Evolutionary conservation across 129 eudicot species (phyloP), one percentile per base, ranked within the genome.

Genomic region (Chrysanthemum lavandulifolium): DNA sequence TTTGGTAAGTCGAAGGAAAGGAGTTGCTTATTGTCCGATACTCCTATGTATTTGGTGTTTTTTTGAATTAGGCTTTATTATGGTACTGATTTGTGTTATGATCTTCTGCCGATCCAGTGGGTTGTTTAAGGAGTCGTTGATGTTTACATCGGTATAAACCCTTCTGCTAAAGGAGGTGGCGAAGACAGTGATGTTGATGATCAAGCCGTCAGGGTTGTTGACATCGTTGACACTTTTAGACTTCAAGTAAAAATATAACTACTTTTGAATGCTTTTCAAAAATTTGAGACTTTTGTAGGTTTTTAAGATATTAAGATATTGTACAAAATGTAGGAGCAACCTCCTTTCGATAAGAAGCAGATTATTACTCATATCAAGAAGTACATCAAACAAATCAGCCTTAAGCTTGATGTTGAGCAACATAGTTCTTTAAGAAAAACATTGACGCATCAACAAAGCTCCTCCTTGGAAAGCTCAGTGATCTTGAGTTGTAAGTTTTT

Each of bases 191-290:
- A 89, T 66, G 91, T 85, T 58, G 95, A 87, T 54, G 94, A 91
- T 69, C 97, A 91, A 80, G 78, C 86, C 6, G 83, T 69, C 8
- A 91, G 83, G 78, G 97, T 90, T 49, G 97, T 90, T 11, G 97
- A 90, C 66, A 85, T 90, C 15, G 94, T 90, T 50, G 97, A 91
- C 84, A 91, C 97, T 47, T 91, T 91, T 52, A 87, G 97, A 65
- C 95, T 91, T 40, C 97, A 87, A 91, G 97, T 90, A 48, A 64
- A 61, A 13, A 50, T 55, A 16, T 51, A 27, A 11, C 6, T 6
- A 25, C 48, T 27, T 7, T 23, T 61, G 10, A 13, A 6, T 3
- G 13, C 12, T 13, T 48, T 29, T 47, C 10, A 31, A 18, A 31
- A 49, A 4, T n/a, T 18, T 21, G 13, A 5, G 23, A 62, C n/a